A percentile compares a stretch with the other conserved stretches of the same genome.
These are phyloP conservation scores for Kalanchoe fedtschenkoi DNA, from an alignment of 164 flowering plant species.

Conservation along the genomic window DNA sequence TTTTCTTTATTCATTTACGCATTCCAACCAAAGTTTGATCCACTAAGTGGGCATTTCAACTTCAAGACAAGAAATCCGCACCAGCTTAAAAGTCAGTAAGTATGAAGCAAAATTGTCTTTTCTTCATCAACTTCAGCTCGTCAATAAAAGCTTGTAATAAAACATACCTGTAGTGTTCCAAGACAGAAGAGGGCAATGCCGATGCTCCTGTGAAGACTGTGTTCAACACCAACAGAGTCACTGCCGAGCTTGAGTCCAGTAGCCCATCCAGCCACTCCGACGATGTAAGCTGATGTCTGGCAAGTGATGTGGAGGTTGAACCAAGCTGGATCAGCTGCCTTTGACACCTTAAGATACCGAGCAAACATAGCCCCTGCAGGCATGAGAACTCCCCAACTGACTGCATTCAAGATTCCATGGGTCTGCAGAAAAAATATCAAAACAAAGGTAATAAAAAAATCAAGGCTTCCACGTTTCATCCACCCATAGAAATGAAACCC, in stretches of 20 bases:
- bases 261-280: slow-evolving; percentile 35
- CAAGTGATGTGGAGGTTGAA: slow-evolving; percentile 24
- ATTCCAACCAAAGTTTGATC: too few relatives aligned
- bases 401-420: slow-evolving; percentile 18
- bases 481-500: not conserved
- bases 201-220: slow-evolving; percentile 17
- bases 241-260: slow-evolving; percentile 28
- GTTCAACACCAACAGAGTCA: slow-evolving; percentile 11
- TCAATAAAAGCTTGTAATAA: not conserved
- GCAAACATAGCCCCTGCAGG: slow-evolving; percentile 20
- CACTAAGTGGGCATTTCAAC: too few relatives aligned
- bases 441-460: not conserved
- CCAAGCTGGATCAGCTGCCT: slow-evolving; percentile 27
- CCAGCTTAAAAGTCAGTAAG: too few relatives aligned
- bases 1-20: too few relatives aligned
- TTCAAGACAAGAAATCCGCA: not conserved
- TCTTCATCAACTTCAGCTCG: not conserved
- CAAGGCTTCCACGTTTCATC: not conserved
- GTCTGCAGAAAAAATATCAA: slow-evolving; percentile 2
- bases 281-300: slow-evolving; percentile 21
- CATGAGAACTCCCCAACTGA: slow-evolving; percentile 19
- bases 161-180: slow-evolving; percentile 26
- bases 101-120: too few relatives aligned
- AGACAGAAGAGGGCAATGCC: slow-evolving; percentile 25
- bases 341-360: slow-evolving; percentile 17